Evolutionary conservation across 805 yeast genomes (phyloP), one percentile per base, ranked within the genome.

Genomic region (Kodamaea jinghongensis): DNA sequence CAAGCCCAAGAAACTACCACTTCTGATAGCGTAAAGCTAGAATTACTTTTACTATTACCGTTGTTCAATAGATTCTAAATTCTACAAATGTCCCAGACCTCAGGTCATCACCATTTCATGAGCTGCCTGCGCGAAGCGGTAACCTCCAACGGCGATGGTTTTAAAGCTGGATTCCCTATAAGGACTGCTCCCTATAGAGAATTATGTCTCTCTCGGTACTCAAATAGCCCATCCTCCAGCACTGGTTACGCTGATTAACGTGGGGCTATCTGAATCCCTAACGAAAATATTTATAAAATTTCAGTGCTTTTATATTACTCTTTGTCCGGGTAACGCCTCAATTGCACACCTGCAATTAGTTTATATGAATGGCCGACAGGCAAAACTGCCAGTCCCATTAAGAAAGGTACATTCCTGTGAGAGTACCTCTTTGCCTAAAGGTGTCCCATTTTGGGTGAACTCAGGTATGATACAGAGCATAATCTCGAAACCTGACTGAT

Each of bases 131-230:
- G 74, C 73, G 61, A 51, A 68, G 73, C 72, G 83, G 87, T 88
- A 82, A 83, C 95, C 96, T 87, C 89, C 63, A 82, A 83, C 86
- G 79, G 90, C 96, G 88, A 88, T 88, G 96, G 96, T 88, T 88
- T 88, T 88, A 86, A 84, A 82, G 87, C 79, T 81, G 93, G 65
- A 39, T 40, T 31, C 36, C 14, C 28, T 14, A 26, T 35, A 28
- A 32, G 36, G 45, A 44, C 50, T 47, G 43, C 48, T 44, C 46
- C 48, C 39, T 34, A 17, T 31, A 34, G 28, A 27, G 22, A 28
- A 44, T 35, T 46, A 39, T 45, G 35, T 56, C 49, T 28, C 38
- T 64, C 58, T 61, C 33, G 60, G 51, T 51, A 43, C 34, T 38
- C 30, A 20, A 15, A 32, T 22, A 13, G n/a, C 35, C 35, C 28